phyloP scores from a whole-genome alignment of 352 stramenopile genomes.

The Globisporangium acanthophoron region DNA sequence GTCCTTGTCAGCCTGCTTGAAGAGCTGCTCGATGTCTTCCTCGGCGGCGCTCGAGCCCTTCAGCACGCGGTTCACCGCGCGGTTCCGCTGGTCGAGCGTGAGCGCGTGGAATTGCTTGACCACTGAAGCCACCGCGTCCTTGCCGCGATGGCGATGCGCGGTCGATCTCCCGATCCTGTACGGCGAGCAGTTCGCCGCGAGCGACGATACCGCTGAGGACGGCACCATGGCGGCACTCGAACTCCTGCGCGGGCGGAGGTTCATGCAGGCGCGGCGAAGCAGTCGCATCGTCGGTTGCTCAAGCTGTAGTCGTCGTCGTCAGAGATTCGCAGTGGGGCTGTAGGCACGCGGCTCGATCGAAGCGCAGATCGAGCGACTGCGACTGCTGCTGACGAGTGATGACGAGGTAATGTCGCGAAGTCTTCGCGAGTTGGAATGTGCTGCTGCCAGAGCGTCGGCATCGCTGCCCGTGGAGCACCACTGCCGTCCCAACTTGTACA shows the following conservation, averaged over 20 bases:
- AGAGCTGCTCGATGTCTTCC: conserved; percentile 62
- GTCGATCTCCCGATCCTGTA: conserved; percentile 6
- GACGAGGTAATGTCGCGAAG: too few relatives aligned
- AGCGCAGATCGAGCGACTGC: too few relatives aligned
- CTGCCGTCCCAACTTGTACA: too few relatives aligned
- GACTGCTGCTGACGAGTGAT: too few relatives aligned
- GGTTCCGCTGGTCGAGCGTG: conserved; percentile 50
- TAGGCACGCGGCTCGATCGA: too few relatives aligned
- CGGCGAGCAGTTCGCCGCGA: not conserved
- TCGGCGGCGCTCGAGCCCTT: conserved; percentile 28
- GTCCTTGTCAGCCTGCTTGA: conserved; percentile 66
- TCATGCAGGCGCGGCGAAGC: conserved; percentile 12
- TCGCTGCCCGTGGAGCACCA: too few relatives aligned
- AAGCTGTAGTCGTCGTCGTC: not conserved
- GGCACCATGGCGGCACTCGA: not conserved
- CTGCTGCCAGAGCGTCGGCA: too few relatives aligned
- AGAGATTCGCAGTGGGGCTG: too few relatives aligned
- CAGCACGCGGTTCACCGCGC: conserved; percentile 43
- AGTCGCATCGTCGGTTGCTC: conserved; percentile 9
- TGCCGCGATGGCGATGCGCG: conserved; percentile 10
- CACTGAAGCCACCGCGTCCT: conserved; percentile 28
- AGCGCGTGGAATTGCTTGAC: conserved; percentile 59
- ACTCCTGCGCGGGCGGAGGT: conserved; percentile 11
- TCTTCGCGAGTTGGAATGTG: not conserved
- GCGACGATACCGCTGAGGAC: not conserved